These are phyloP conservation scores for Aurantiochytrium sp. DNA, from an alignment of 108 stramenopile genomes.

Conservation along the genomic window DNA sequence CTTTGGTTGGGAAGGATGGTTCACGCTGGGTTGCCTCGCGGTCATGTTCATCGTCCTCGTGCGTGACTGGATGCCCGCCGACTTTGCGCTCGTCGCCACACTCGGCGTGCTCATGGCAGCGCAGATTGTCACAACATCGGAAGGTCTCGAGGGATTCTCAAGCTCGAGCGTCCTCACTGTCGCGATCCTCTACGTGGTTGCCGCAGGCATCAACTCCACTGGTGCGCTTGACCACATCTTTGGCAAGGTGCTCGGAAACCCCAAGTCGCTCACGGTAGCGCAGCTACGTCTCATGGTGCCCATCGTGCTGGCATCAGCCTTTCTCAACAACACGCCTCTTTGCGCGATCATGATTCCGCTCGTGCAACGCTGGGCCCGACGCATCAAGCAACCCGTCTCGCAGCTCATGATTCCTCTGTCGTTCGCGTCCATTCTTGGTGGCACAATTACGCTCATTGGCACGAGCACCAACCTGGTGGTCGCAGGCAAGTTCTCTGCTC, in stretches of 20 bases:
- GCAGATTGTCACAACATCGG: conserved; percentile 53
- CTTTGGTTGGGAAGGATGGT: conserved; percentile 12
- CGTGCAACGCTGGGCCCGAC: conserved; percentile 64
- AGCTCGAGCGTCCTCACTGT: conserved; percentile 72
- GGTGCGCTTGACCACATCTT: conserved; percentile 80
- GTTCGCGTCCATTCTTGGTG: conserved; percentile 73
- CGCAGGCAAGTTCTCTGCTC: conserved; percentile 46
- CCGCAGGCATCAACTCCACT: conserved; percentile 65
- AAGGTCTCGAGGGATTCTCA: conserved; percentile 68
- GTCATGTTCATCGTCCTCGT: background rate
- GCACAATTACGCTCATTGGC: conserved; percentile 77
- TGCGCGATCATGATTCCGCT: conserved; percentile 83
- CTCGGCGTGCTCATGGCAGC: conserved; percentile 64
- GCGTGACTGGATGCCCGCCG: background rate
- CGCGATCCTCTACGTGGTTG: conserved; percentile 67
- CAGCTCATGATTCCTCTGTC: conserved; percentile 72
- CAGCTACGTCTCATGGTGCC: conserved; percentile 61
- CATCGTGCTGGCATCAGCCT: conserved; percentile 63
- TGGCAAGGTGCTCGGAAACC: conserved; percentile 63
- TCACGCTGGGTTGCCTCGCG: background rate
- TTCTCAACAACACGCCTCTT: conserved; percentile 78
- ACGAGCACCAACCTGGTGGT: conserved; percentile 80
- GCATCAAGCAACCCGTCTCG: conserved; percentile 38
- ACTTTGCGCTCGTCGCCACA: conserved; percentile 51
- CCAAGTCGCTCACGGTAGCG: conserved; percentile 51